Evolutionary conservation across 352 stramenopile genomes (phyloP).

Genomic region (Peronospora tabacina): DNA sequence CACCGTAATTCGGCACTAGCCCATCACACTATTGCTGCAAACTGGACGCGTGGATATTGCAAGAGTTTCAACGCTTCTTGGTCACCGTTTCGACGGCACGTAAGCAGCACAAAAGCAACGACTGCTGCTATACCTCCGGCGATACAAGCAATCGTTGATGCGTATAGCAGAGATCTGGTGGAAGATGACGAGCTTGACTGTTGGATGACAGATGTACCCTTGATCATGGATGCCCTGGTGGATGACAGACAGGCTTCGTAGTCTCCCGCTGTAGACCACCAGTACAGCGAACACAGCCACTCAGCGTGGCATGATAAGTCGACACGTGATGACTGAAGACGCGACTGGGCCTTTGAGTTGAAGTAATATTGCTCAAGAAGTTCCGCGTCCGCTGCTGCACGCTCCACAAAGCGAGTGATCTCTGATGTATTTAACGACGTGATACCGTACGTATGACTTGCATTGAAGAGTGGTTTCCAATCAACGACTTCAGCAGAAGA

Average conservation of each 20-base stretch:
- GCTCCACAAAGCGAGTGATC: slow-evolving; percentile 39
- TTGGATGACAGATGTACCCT: slow-evolving; percentile 6
- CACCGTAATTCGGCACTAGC: too few species aligned
- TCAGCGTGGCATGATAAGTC: slow-evolving; percentile 42
- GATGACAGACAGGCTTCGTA: slow-evolving; percentile 43
- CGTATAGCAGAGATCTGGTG: slow-evolving; percentile 6
- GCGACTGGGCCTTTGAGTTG: slow-evolving; percentile 69
- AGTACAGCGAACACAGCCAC: slow-evolving; percentile 65
- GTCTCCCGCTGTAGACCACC: slow-evolving; percentile 54
- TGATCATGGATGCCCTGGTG: slow-evolving; percentile 12
- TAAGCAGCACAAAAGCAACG: slow-evolving; percentile 16
- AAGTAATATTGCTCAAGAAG: slow-evolving; percentile 70
- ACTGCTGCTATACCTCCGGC: slow-evolving; percentile 12
- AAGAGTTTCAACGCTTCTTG: slow-evolving; percentile 18
- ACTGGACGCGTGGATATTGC: slow-evolving; percentile 22
- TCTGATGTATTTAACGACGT: slow-evolving; percentile 35
- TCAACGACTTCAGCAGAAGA: slow-evolving; percentile 32
- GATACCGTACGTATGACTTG: slow-evolving; percentile 46
- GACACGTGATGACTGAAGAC: slow-evolving; percentile 32
- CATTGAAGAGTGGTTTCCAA: slow-evolving; percentile 51
- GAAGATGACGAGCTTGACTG: neutral
- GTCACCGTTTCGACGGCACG: slow-evolving; percentile 15
- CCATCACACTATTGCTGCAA: slow-evolving; percentile 13
- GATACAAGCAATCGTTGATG: slow-evolving; percentile 9
- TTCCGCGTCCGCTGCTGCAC: slow-evolving; percentile 32